These are phyloP conservation scores for Neofusicoccum laricinum DNA, from an alignment of 2,329 filamentous ascomycete genomes.

Conservation along the genomic window DNA sequence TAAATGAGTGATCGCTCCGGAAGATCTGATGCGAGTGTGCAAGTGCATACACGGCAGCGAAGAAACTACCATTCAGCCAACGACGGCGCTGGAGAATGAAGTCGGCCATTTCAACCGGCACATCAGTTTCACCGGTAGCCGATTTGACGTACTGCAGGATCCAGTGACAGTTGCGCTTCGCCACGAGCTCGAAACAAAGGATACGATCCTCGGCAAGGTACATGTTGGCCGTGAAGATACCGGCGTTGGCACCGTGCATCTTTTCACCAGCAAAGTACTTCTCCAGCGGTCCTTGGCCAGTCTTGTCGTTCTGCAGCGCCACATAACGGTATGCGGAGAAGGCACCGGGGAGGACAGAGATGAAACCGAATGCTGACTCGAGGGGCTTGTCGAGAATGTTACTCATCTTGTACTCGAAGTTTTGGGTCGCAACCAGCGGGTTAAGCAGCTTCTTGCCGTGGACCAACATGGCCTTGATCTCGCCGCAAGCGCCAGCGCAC, in stretches of 20 bases:
- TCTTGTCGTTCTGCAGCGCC: conserved; percentile 94
- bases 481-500: conserved; percentile 95
- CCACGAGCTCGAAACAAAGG: conserved; percentile 95
- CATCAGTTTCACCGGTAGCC: conserved; percentile 93
- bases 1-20: conserved; percentile 81
- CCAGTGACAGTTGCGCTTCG: conserved; percentile 97
- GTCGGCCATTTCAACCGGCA: conserved; percentile 89
- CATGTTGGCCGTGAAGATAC: conserved; percentile 99
- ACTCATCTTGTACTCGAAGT: conserved; percentile 99
- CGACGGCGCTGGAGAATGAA: conserved; percentile 92
- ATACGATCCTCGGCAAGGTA: conserved; percentile 98
- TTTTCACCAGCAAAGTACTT: conserved; percentile 98
- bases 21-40: conserved; percentile 96
- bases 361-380: conserved; percentile 96
- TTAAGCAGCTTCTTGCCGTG: conserved; percentile 87
- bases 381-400: conserved; percentile 98
- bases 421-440: conserved; percentile 91
- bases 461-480: conserved; percentile 97
- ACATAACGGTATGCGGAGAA: conserved; percentile 98
- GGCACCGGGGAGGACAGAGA: conserved; percentile 91
- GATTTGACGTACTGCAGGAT: conserved; percentile 98
- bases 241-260: conserved; percentile 87
- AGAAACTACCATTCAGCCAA: conserved; percentile 98
- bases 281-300: conserved; percentile 84
- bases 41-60: conserved; percentile 92